Conservation (phyloP, 768 basidiomycete species). For the Auricularia sp. region DNA sequence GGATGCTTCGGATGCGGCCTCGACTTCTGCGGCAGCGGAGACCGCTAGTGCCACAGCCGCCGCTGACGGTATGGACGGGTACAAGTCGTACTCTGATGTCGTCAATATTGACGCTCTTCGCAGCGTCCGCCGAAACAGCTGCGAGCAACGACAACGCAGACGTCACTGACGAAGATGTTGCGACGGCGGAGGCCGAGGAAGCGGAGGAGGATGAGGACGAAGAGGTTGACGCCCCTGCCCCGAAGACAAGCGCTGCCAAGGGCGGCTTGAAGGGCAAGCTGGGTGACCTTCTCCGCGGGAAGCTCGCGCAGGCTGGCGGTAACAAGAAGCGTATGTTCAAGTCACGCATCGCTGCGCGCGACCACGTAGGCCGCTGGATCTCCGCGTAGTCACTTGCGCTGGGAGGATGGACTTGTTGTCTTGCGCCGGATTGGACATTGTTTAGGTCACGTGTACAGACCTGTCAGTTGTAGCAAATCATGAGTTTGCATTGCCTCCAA, state of each 20-base stretch:
- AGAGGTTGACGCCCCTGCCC: not conserved
- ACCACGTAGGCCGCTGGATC: not conserved
- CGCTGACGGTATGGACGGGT: not conserved
- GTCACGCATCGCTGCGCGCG: not conserved
- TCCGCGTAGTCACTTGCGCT: not conserved
- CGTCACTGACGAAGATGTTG: not conserved
- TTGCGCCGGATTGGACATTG: too few species aligned
- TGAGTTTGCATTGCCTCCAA: too few species aligned
- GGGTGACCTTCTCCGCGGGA: not conserved
- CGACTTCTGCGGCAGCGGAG: slow-evolving; percentile 6
- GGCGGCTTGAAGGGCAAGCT: not conserved
- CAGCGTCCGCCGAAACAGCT: not conserved
- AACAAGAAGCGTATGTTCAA: not conserved
- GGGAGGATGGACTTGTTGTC: too few species aligned
- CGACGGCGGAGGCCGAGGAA: not conserved
- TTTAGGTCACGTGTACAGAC: too few species aligned
- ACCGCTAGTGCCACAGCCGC: slow-evolving; percentile 4
- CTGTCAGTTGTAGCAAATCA: too few species aligned
- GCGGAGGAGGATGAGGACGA: not conserved
- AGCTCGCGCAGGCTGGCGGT: not conserved
- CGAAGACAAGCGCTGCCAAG: not conserved
- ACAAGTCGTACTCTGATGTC: too few species aligned
- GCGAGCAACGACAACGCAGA: not conserved
- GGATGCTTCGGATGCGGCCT: slow-evolving; percentile 1
- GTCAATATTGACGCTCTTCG: too few species aligned